phyloP scores from a whole-genome alignment of 768 basidiomycete species.

The Termitomyces sp. region DNA sequence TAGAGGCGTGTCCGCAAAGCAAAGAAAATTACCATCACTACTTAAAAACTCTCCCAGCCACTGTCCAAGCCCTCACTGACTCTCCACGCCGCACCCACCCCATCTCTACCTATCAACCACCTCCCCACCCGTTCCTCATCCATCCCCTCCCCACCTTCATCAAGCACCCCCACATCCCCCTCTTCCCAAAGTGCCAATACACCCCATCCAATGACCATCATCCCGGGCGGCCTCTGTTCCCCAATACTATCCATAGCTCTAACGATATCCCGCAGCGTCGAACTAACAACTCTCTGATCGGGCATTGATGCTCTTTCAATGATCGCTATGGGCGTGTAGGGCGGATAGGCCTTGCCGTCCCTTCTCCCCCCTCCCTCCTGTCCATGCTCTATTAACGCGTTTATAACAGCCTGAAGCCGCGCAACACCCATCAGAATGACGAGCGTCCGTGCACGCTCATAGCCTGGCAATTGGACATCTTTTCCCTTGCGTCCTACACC shows the following conservation, averaged over 20 bases:
- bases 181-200: slow-evolving; percentile 69
- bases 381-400: slow-evolving; percentile 38
- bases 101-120: slow-evolving; percentile 56
- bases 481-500: slow-evolving; percentile 88
- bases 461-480: slow-evolving; percentile 79
- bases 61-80: slow-evolving; percentile 57
- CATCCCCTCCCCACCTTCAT: slow-evolving; percentile 39
- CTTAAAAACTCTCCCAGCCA: slow-evolving; percentile 27
- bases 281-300: slow-evolving; percentile 81
- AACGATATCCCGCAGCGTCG: slow-evolving; percentile 70
- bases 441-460: slow-evolving; percentile 75
- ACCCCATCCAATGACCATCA: slow-evolving; percentile 95
- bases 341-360: slow-evolving; percentile 58
- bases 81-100: slow-evolving; percentile 45
- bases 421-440: slow-evolving; percentile 96
- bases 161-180: slow-evolving; percentile 70
- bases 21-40: neutral
- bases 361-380: slow-evolving; percentile 17
- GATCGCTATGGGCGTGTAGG: slow-evolving; percentile 79
- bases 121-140: slow-evolving; percentile 43
- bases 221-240: slow-evolving; percentile 91
- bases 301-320: slow-evolving; percentile 93
- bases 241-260: slow-evolving; percentile 67
- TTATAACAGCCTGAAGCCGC: slow-evolving; percentile 65
- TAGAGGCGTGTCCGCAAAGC: too few relatives aligned